phyloP scores from a whole-genome alignment of 2,329 filamentous ascomycete genomes.

The Phaeosphaeriaceae sp. region DNA sequence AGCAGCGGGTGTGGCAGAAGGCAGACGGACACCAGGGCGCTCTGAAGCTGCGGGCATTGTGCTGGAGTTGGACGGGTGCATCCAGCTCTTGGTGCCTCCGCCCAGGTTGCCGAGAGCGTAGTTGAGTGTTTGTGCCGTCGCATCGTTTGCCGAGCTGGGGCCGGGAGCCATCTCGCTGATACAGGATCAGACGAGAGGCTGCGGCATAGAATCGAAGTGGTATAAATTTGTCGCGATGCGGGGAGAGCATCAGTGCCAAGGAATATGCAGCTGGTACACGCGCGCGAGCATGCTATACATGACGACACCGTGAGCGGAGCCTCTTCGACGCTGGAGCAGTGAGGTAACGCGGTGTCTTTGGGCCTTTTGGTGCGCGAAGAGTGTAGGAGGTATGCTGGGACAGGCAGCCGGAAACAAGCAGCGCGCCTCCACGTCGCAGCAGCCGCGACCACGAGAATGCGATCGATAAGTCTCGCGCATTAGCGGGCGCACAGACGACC shows the following conservation, averaged over 20 bases:
- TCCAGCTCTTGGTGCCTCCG: slow-evolving; percentile 42
- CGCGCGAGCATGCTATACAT: neutral
- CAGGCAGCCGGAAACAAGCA: neutral
- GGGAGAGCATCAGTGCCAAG: neutral
- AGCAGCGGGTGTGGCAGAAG: neutral
- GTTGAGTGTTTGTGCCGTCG: slow-evolving; percentile 32
- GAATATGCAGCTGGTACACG: neutral
- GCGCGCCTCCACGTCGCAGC: neutral
- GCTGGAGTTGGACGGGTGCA: slow-evolving; percentile 14
- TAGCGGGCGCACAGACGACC: neutral
- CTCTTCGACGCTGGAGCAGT: neutral
- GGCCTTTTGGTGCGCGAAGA: too few relatives aligned
- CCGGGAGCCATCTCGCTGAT: slow-evolving; percentile 17
- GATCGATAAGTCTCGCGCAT: neutral
- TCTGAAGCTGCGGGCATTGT: neutral
- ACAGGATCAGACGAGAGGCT: neutral
- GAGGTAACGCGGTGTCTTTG: neutral
- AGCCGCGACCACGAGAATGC: neutral
- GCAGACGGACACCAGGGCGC: neutral
- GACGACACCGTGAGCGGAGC: neutral
- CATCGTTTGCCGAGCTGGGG: slow-evolving; percentile 9
- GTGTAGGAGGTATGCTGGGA: too few relatives aligned
- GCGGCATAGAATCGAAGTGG: neutral
- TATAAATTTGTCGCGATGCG: neutral
- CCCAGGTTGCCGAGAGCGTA: slow-evolving; percentile 40